Evolutionary conservation across 2,329 filamentous ascomycete genomes (phyloP).

Genomic region (Didymella glomerata): DNA sequence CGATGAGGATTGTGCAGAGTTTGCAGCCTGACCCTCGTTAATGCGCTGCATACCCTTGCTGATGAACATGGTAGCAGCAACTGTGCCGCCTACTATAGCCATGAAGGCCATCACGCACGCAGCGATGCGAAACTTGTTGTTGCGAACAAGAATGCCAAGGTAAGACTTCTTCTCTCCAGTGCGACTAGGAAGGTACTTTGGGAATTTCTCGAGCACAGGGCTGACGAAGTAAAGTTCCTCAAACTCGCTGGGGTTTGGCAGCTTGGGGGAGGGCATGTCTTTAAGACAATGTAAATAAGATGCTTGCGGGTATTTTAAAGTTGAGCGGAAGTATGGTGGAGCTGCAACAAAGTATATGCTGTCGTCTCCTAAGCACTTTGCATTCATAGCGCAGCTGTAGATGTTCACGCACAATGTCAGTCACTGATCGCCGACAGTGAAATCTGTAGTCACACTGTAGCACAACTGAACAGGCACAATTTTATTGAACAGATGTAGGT

Average conservation of each 20-base stretch:
- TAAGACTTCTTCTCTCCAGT: not conserved
- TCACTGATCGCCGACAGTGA: not conserved
- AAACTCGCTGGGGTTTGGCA: not conserved
- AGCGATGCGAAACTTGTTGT: slow-evolving; percentile 1
- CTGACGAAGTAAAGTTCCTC: not conserved
- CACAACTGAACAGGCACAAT: not conserved
- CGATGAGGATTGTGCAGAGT: not conserved
- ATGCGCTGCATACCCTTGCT: not conserved
- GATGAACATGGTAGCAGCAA: not conserved
- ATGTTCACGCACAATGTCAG: not conserved
- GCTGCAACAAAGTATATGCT: not conserved
- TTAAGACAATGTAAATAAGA: not conserved
- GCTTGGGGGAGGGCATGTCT: not conserved
- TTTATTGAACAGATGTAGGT: not conserved
- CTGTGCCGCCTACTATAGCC: not conserved
- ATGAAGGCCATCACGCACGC: not conserved
- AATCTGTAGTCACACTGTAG: not conserved
- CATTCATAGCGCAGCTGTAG: not conserved
- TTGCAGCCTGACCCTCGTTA: not conserved
- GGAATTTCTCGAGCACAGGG: not conserved
- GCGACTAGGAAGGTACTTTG: not conserved
- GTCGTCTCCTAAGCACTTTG: not conserved
- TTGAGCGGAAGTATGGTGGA: not conserved
- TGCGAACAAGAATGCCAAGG: not conserved
- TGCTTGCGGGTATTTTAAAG: not conserved